Conservation (phyloP, 257 asterid genomes). For the Scutellaria minor region DNA sequence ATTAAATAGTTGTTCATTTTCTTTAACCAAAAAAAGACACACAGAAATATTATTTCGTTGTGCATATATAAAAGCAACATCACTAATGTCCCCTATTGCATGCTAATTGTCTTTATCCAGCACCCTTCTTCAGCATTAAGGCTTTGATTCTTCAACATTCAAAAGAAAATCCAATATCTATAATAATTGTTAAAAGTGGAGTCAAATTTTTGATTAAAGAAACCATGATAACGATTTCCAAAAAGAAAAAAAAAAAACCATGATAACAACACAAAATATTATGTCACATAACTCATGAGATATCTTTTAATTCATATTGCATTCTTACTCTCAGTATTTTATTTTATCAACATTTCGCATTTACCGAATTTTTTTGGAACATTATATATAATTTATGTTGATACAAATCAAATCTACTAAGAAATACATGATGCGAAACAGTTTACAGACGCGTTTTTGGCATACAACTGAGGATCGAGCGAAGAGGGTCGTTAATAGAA, state of each 20-base stretch:
- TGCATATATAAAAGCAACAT: conserved; percentile 24
- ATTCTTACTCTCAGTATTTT: no score
- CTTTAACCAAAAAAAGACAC: conserved; percentile 8
- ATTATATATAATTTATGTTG: no score
- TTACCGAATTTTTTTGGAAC: no score
- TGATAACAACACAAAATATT: background rate
- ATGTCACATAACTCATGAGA: background rate
- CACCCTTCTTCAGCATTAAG: conserved; percentile 42
- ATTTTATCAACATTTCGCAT: no score
- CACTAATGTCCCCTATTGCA: conserved; percentile 34
- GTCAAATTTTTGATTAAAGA: conserved; percentile 10
- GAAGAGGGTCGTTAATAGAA: no score
- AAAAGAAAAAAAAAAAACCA: background rate
- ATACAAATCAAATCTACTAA: no score
- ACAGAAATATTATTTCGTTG: conserved; percentile 15
- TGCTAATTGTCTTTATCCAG: conserved; percentile 27
- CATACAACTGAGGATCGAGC: no score
- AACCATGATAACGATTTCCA: background rate
- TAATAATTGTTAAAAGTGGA: background rate
- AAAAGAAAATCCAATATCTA: background rate
- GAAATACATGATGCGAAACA: no score
- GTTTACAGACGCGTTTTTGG: no score
- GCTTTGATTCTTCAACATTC: conserved; percentile 31
- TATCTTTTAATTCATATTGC: no score
- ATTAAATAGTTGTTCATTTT: conserved; percentile 10